Evolutionary conservation across 768 basidiomycete genomes (phyloP), one percentile per base, ranked within the genome.

Genomic region (Leucogyrophana mollusca): DNA sequence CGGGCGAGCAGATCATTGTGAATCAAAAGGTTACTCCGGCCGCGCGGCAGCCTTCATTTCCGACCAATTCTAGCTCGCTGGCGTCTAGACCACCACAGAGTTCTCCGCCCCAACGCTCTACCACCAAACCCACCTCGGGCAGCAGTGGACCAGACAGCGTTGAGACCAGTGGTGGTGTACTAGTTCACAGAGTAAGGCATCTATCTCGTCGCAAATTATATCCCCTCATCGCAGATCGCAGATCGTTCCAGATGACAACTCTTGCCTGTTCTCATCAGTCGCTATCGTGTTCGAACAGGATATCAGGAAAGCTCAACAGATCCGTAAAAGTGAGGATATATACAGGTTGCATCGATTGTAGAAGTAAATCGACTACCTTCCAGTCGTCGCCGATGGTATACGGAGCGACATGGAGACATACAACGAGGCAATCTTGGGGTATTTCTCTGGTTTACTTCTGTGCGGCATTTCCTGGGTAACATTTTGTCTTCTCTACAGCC

Each of bases 241-340:
- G 81, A 76, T 93, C 45, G 91, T 95, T 14, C 94, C 94, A n/a
- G 95, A 98, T 58, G 95, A 98, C 68, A 98, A 98, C 58, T 89
- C 92, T 1, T 98, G 95, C 64, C 72, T 98, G 23, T 98, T 97
- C 70, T 87, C 87, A 3, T 83, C 93, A 3, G 73, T 91, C 36
- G 90, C 89, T 13, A 70, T 95, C 34, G 72, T 95, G 2, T 94
- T 97, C 56, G 83, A 87, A 59, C 92, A 94, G 57, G 82, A 82
- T 47, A 83, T 87, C 10, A 65, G 74, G n/a, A 84, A 84, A 48
- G 87, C 87, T 2, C 70, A 73, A 20, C 67, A 73, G 50, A 78
- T 96, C 59, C 78, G 94, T 34, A 74, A 88, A 66, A 79, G 93
- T 94, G 55, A 50, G 79, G 61, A 30, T 8, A 36, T 38, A 4